phyloP scores from a whole-genome alignment of 495 filamentous ascomycete species.

The Parathielavia appendiculata region DNA sequence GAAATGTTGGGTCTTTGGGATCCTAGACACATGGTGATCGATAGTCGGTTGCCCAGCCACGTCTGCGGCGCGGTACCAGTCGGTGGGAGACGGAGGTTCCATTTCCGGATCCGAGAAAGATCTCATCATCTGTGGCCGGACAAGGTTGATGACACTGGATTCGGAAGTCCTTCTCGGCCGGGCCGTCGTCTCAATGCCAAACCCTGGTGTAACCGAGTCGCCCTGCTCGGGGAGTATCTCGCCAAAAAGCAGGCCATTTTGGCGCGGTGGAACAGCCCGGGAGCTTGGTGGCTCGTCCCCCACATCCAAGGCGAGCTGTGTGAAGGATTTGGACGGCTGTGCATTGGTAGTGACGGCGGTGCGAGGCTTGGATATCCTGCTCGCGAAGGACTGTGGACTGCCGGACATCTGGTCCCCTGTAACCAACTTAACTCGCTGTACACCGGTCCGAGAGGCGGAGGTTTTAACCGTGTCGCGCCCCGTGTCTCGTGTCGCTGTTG shows the following conservation, averaged over 20 bases:
- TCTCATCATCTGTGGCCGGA: conserved; percentile 36
- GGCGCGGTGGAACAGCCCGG: conserved; percentile 22
- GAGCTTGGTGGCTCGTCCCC: conserved; percentile 29
- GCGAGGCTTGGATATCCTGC: conserved; percentile 46
- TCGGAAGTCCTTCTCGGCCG: conserved; percentile 45
- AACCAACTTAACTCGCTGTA: conserved; percentile 39
- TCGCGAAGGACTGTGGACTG: conserved; percentile 50
- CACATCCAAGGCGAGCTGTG: conserved; percentile 34
- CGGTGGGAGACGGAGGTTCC: conserved; percentile 48
- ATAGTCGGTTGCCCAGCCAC: conserved; percentile 29
- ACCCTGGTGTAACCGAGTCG: conserved; percentile 39
- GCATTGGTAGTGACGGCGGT: conserved; percentile 34
- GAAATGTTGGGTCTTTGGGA: conserved; percentile 35
- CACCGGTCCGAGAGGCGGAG: conserved; percentile 26
- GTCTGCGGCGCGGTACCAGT: conserved; percentile 46
- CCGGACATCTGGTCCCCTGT: conserved; percentile 42
- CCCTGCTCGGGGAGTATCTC: conserved; percentile 45
- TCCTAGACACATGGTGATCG: conserved; percentile 27
- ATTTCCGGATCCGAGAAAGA: conserved; percentile 44
- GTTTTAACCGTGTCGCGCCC: conserved; percentile 26
- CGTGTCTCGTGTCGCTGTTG: conserved; percentile 32
- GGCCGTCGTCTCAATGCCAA: conserved; percentile 41
- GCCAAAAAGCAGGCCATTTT: conserved; percentile 46
- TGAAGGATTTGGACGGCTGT: conserved; percentile 44
- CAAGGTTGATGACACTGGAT: conserved; percentile 35